Base-by-base conservation (phyloP, 2,329 filamentous ascomycete species). In the Pseudogymnoascus sp. region DNA sequence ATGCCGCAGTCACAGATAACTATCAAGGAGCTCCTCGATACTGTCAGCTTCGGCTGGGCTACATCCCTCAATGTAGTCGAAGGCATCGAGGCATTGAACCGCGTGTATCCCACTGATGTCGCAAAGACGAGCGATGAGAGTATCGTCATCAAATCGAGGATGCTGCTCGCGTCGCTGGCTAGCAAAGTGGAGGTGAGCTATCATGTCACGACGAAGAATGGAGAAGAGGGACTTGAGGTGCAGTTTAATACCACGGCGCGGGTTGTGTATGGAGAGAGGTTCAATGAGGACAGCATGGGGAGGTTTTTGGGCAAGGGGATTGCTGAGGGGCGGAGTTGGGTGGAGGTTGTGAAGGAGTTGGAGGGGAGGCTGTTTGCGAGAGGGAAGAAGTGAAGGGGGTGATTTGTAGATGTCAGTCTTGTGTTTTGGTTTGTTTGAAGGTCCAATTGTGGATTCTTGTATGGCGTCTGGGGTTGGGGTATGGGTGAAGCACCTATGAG, bases 181-280 rank as follows among this genome's bases (percentile, higher is more conserved):
- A 92, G 89, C 0, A 89, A 90, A 69, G 82, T 93, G 2, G 82
- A 87, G 67, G 79, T 89, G 1, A 75, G 73, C 0, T 78, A 93
- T 63, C 79, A 80, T 14, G 73, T 93, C 23, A 77, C 75, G 0
- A 77, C 81, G 2, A 74, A 75, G 8, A 77, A 75, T 59, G 76
- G 75, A 0, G 75, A 76, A 0, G 77, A 78, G n/a, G 79, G 81
- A 3, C 75, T 88, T 9, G 79, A 83, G 0, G 79, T 90, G 37
- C 73, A 75, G 12, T 76, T 89, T 23, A 76, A 75, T 5, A 79
- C 82, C 1, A 77, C 77, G 21, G 88, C 86, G 0, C 80, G 78
- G 61, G 84, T 93, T 1, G 78, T 91, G 1, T 95, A 95, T 72
- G 90, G 90, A 0, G 89, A 93, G 75, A 81, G 83, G 65, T 92